phyloP scores from a whole-genome alignment of 1,284 basidiomycete genomes.

The Schizophyllum commune region DNA sequence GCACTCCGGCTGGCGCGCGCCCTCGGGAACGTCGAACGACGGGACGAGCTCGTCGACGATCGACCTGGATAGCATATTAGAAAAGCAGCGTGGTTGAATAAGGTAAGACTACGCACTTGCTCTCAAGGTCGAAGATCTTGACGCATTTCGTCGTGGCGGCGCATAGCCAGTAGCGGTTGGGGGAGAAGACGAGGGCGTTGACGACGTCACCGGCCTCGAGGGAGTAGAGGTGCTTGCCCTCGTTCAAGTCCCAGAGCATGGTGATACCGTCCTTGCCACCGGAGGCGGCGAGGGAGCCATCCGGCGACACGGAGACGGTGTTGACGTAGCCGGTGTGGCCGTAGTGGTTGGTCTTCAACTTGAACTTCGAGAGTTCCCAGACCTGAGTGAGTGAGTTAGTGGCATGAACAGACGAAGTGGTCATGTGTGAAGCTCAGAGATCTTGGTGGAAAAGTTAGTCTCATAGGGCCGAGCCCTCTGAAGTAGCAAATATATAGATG shows the following conservation, averaged over 20 bases:
- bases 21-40: constrained; percentile 77
- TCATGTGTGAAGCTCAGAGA: constrained; percentile 17
- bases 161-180: constrained; percentile 99
- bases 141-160: constrained; percentile 97
- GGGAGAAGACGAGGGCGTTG: constrained; percentile 99
- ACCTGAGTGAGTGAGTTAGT: constrained; percentile 56
- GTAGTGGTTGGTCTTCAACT: constrained; percentile 99
- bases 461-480: constrained; percentile 20
- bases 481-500: constrained; percentile 23
- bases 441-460: constrained; percentile 24
- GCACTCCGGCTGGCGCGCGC: constrained; percentile 87
- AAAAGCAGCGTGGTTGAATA: not conserved
- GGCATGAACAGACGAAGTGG: constrained; percentile 41
- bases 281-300: constrained; percentile 97
- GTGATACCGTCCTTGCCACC: constrained; percentile 99
- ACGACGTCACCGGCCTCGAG: constrained; percentile 98
- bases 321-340: constrained; percentile 99
- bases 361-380: constrained; percentile 99
- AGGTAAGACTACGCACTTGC: constrained; percentile 63
- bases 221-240: constrained; percentile 99
- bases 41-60: constrained; percentile 99
- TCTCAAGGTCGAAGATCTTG: constrained; percentile 99
- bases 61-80: constrained; percentile 48
- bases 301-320: constrained; percentile 97
- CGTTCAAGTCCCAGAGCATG: constrained; percentile 99